Evolutionary conservation across 176 grass and related monocot species (phyloP).

Genomic region (Calamus simplicifolius): DNA sequence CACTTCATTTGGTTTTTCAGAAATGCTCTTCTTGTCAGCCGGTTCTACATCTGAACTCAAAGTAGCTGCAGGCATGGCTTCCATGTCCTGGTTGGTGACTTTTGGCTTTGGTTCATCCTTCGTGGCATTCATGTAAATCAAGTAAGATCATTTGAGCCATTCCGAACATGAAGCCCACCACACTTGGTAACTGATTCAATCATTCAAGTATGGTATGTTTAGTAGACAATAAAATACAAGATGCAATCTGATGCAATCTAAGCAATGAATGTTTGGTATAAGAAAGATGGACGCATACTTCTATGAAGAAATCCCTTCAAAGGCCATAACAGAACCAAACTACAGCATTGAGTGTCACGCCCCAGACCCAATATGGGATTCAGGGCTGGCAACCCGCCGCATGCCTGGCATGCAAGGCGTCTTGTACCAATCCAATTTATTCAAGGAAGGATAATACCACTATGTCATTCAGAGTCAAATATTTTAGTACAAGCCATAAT

Average conservation of each 20-base stretch:
- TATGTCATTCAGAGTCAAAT: too few relatives aligned
- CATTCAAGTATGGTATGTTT: background rate
- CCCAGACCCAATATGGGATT: too few relatives aligned
- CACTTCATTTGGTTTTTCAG: too few relatives aligned
- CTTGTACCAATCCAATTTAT: too few relatives aligned
- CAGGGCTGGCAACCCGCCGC: too few relatives aligned
- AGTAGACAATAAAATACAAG: background rate
- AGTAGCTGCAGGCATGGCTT: background rate
- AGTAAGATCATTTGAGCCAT: slow-evolving; percentile 58
- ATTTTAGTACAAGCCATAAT: too few relatives aligned
- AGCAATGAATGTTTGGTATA: background rate
- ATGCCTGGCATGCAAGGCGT: too few relatives aligned
- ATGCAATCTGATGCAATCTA: background rate
- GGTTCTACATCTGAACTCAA: too few relatives aligned
- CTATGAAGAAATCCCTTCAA: slow-evolving; percentile 45
- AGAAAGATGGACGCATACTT: slow-evolving; percentile 23
- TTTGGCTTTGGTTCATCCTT: slow-evolving; percentile 46
- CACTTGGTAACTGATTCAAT: slow-evolving; percentile 55
- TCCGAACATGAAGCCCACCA: slow-evolving; percentile 67
- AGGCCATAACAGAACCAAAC: slow-evolving; percentile 87
- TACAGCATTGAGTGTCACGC: too few relatives aligned
- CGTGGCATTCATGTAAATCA: slow-evolving; percentile 47
- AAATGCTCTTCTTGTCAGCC: too few relatives aligned
- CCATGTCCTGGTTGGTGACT: slow-evolving; percentile 14
- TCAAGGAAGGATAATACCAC: too few relatives aligned